Evolutionary conservation across 306 rosid species (phyloP), one percentile per base, ranked within the genome.

Genomic region (Chamaecrista fasciculata): DNA sequence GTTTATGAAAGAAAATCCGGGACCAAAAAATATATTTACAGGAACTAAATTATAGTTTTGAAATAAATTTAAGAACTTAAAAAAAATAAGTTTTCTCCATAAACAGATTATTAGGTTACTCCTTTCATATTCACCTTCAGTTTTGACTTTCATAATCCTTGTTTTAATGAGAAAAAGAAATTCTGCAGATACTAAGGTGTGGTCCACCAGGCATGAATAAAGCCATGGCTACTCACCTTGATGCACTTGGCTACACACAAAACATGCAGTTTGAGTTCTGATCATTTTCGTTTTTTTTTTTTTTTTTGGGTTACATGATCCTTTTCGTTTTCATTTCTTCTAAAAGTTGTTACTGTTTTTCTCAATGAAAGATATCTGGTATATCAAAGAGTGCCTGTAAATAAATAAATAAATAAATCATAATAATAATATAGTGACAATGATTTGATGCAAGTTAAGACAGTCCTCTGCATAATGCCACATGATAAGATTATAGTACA

Each of bases 151-250:
- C 19, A 36, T 6, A 4, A 4, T 36, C 29, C 47, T 61, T 12
- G 11, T 2, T 21, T 36, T 9, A 11, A 26, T 53, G 29, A 9
- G 16, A 47, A 36, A 48, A 8, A 24, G n/a, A 18, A 29, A 43
- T 16, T 33, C 31, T 6, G 31, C 69, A 77, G 81, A 71, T 77
- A 31, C 64, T 64, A 7, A 77, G 73, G 57, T 77, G 81, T 15
- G 81, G 81, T 5, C 81, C 77, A 26, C 81, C 81, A 19, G 57
- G 62, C 4, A 78, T 78, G 81, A 71, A 78, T 51, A 71, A 57
- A 44, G 81, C 81, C 37, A 71, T 78, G 69, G 69, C 69, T 18
- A 46, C 56, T 57, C 73, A 78, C 56, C 81, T 78, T 48, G 31
- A 71, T 6, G 69, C 69, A 14, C 81, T 78, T 58, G 81, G 68